These are phyloP conservation scores for Trichosporon ovoides DNA, from an alignment of 1,284 basidiomycete species.

Conservation along the genomic window DNA sequence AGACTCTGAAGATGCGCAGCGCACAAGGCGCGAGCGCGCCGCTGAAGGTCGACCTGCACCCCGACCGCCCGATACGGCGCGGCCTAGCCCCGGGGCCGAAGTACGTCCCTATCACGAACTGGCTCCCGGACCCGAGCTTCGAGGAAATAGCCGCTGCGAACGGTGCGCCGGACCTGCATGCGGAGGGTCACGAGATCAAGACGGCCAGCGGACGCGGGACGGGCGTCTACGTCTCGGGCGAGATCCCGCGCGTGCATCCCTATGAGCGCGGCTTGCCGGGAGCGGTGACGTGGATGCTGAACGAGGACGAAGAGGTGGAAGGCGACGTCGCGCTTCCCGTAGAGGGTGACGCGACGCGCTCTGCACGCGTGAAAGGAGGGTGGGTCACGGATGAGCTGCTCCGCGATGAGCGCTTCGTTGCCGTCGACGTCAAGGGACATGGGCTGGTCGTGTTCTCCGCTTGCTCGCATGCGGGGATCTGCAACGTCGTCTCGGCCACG, in stretches of 20 bases:
- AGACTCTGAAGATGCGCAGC: constrained; percentile 56
- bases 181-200: constrained; percentile 60
- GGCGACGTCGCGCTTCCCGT: background rate
- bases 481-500: constrained; percentile 70
- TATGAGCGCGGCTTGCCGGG: constrained; percentile 66
- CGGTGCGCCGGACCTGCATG: constrained; percentile 58
- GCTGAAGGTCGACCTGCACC: constrained; percentile 66
- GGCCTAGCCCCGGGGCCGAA: constrained; percentile 62
- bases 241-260: constrained; percentile 63
- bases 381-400: constrained; percentile 68
- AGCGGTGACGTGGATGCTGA: constrained; percentile 60
- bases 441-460: constrained; percentile 75
- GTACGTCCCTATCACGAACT: constrained; percentile 57
- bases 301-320: constrained; percentile 24
- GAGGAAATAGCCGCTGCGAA: constrained; percentile 58
- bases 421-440: constrained; percentile 69
- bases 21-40: constrained; percentile 21
- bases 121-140: constrained; percentile 66
- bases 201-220: constrained; percentile 65
- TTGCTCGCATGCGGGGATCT: constrained; percentile 78
- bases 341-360: background rate
- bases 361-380: background rate
- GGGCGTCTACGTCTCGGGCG: constrained; percentile 66
- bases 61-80: constrained; percentile 65
- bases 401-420: constrained; percentile 74